Evolutionary conservation across 2,329 filamentous ascomycete genomes (phyloP).

Genomic region (Stachybotrys echinatus): DNA sequence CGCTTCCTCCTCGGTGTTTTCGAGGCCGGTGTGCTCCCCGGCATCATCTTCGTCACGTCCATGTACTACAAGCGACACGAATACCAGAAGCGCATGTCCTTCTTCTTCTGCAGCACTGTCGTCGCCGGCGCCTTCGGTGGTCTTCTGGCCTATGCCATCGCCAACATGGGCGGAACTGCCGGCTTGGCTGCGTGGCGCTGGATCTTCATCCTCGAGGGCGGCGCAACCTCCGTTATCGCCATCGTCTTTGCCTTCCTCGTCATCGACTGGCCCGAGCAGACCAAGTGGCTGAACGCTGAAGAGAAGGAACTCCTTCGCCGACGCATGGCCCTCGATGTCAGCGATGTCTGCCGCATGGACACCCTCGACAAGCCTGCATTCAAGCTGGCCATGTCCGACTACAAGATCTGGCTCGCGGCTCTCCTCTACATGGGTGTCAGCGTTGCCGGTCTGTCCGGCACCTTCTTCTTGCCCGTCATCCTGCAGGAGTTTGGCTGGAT

Average conservation of each 20-base stretch:
- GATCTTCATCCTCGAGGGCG: slow-evolving; percentile 25
- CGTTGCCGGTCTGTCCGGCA: slow-evolving; percentile 38
- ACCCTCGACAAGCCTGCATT: slow-evolving; percentile 42
- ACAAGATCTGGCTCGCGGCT: slow-evolving; percentile 37
- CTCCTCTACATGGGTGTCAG: slow-evolving; percentile 31
- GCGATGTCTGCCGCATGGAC: slow-evolving; percentile 42
- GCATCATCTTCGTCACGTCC: slow-evolving; percentile 38
- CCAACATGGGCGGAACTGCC: slow-evolving; percentile 34
- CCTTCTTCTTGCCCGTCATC: slow-evolving; percentile 33
- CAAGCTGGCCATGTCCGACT: slow-evolving; percentile 39
- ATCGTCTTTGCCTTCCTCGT: slow-evolving; percentile 15
- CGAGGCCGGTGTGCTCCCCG: slow-evolving; percentile 29
- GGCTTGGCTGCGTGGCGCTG: slow-evolving; percentile 44
- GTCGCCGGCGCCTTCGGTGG: slow-evolving; percentile 38
- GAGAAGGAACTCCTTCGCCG: slow-evolving; percentile 36
- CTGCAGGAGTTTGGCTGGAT: slow-evolving; percentile 28
- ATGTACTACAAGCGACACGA: slow-evolving; percentile 46
- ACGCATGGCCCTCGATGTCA: slow-evolving; percentile 34
- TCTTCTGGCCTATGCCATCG: slow-evolving; percentile 42
- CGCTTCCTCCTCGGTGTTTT: slow-evolving; percentile 34
- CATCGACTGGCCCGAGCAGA: slow-evolving; percentile 18
- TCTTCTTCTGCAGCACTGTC: slow-evolving; percentile 36
- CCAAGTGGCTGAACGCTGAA: slow-evolving; percentile 38
- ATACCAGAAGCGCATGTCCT: slow-evolving; percentile 38
- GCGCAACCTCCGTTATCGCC: slow-evolving; percentile 13